Base-by-base conservation (phyloP, 345 rosid species). In the Cardiospermum halicacabum region DNA sequence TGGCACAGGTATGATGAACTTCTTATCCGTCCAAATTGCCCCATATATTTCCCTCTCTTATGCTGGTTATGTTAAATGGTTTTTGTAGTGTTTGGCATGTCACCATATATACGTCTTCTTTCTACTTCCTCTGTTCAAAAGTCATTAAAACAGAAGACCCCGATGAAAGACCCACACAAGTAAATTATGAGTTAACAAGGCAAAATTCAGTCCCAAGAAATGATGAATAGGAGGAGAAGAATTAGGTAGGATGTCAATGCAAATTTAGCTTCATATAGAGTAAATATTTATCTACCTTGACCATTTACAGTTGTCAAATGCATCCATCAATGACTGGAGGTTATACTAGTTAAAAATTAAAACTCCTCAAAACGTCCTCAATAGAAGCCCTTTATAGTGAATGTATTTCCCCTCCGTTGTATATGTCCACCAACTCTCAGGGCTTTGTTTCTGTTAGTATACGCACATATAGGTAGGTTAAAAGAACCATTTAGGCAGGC, bases 81-180 rank as follows among this genome's bases (percentile, higher is more conserved):
- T 53, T n/a, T 66, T 85, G 89, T 88, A 89, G 96, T 48, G 43
- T 87, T 39, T 93, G 97, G 97, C 97, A 93, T 67, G 68, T 85
- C 56, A 69, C 85, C 16, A 90, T 86, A 77, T 93, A 88, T 78
- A 80, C 84, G 19, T 82, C 97, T 47, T 93, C 95, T 18, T 91
- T 94, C 81, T 85, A 91, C 87, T 90, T 94, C 85, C 96, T 91
- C 30, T 89, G 96, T 74, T 87, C 97, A 64, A 94, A 88, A 82
- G 92, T 76, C 37, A 28, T 58, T 7, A 55, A 60, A 34, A 67
- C 65, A 69, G 71, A 65, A 68, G 73, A 56, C 12, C 89, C 64
- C 34, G 62, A 70, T 64, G 79, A 70, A 69, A 58, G 65, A 7
- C 72, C 66, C 0, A 22, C 56, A 1, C 85, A 69, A 32, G 77